Evolutionary conservation across 495 filamentous ascomycete genomes (phyloP).

Genomic region (Pseudotulostoma volvatum): DNA sequence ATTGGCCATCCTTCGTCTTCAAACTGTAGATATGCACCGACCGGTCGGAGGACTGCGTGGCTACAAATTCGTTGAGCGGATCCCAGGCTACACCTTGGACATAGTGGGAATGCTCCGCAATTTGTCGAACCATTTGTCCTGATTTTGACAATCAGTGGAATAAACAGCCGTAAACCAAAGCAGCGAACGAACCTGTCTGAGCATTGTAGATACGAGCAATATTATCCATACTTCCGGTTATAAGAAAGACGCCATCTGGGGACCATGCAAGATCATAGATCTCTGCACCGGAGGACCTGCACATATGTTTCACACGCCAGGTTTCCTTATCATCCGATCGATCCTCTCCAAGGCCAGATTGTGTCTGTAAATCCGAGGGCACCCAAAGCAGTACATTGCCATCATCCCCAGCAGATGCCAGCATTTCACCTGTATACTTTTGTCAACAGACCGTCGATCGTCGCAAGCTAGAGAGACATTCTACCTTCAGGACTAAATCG

Average conservation of each 20-base stretch:
- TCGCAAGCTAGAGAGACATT: too few species aligned
- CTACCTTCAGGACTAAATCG: conserved; percentile 82
- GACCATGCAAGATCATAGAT: conserved; percentile 99
- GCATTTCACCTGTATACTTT: conserved; percentile 58
- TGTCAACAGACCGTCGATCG: conserved; percentile 14
- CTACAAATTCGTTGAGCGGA: conserved; percentile 92
- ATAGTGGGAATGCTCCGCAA: conserved; percentile 97
- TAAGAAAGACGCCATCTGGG: conserved; percentile 88
- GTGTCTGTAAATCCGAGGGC: conserved; percentile 55
- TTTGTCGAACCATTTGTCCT: conserved; percentile 88
- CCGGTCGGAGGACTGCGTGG: conserved; percentile 94
- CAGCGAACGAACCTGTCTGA: conserved; percentile 51
- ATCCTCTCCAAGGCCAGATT: conserved; percentile 61
- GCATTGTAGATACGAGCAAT: conserved; percentile 94
- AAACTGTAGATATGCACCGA: conserved; percentile 94
- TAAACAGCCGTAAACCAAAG: background rate
- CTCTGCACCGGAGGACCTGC: conserved; percentile 74
- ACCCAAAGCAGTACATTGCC: conserved; percentile 95
- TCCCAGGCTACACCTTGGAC: conserved; percentile 99
- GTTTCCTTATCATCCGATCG: conserved; percentile 84
- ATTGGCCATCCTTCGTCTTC: conserved; percentile 92
- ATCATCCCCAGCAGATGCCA: conserved; percentile 91
- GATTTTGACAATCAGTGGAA: conserved; percentile 2
- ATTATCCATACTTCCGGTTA: conserved; percentile 99
- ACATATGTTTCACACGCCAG: conserved; percentile 97